Evolutionary conservation across 1,284 basidiomycete species (phyloP), one percentile per base, ranked within the genome.

Genomic region (Microbotryum saponariae): DNA sequence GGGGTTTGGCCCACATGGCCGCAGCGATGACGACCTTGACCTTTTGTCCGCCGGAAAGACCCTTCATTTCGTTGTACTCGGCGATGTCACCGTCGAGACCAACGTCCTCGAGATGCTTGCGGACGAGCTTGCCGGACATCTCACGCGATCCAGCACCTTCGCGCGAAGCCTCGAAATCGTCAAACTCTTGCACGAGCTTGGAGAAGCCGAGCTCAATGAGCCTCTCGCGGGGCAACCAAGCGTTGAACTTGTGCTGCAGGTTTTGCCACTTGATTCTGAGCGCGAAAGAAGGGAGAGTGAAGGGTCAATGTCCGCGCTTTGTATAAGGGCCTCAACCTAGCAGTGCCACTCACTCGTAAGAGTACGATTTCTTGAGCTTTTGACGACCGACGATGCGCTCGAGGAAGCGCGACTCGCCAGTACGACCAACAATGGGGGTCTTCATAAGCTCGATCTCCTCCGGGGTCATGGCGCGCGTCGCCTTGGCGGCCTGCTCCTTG

Each of bases 41-140:
- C 33, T 57, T 55, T 42, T 42, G 37, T 42, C 37, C 37, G 18
- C 37, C 37, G 37, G 37, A 42, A 42, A 42, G 37, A 59, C 91
- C 92, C 54, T 85, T 84, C 73, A 96, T 91, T 77, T 96, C 92
- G 75, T 96, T 94, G 78, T 96, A 96, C 76, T 94, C 91, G 6
- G 92, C 92, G 70, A 94, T 96, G 78, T 96, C 90, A 52, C 92
- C 94, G 77, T 97, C 91, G 54, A 98, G 81, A 56, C 94, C 94
- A 63, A 98, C 91, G 70, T 93, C 77, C 77, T 91, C 91, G 60
- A 93, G 80, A 72, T 91, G 88, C 77, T 91, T 90, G 70, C 91
- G 82, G 56, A 96, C 87, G 51, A 89, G 79, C 71, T 85, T 81
- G 14, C 83, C 83, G 31, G 85, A 78, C 6, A 91, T 93, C 73